phyloP scores from a whole-genome alignment of 768 basidiomycete genomes.

The Trametes villosa region DNA sequence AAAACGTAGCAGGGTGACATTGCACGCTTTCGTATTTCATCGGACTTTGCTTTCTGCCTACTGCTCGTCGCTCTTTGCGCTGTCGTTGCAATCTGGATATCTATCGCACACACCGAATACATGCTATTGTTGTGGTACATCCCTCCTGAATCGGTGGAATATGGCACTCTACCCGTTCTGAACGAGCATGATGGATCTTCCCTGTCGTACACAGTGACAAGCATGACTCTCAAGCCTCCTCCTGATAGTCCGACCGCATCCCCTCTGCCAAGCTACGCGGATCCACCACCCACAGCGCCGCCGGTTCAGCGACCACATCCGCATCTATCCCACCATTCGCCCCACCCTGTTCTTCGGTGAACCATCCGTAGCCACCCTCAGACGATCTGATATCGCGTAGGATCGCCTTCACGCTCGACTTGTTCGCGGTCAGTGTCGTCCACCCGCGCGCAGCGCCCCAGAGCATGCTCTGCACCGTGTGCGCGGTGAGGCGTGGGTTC shows the following conservation, averaged over 20 bases:
- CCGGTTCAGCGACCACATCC: conserved; percentile 29
- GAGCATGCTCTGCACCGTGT: conserved; percentile 76
- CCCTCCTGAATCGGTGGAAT: too few species aligned
- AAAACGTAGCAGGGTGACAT: too few species aligned
- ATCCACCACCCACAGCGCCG: conserved; percentile 76
- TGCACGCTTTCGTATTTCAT: too few species aligned
- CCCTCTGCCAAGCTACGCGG: conserved; percentile 80
- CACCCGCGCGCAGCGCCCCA: conserved; percentile 69
- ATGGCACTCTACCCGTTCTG: too few species aligned
- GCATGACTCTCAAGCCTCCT: too few species aligned
- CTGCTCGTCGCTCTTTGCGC: too few species aligned
- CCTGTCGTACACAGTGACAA: too few species aligned
- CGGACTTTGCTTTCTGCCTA: too few species aligned
- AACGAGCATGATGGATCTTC: too few species aligned
- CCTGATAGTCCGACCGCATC: conserved; percentile 41
- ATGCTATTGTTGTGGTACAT: too few species aligned
- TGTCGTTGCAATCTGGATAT: too few species aligned
- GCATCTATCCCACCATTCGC: conserved; percentile 6
- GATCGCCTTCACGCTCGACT: conserved; percentile 76
- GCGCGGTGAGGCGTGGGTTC: conserved; percentile 67
- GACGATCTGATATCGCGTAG: conserved; percentile 62
- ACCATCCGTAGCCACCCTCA: conserved; percentile 34
- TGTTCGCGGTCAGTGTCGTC: conserved; percentile 89
- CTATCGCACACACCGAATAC: too few species aligned
- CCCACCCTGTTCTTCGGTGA: conserved; percentile 30